Evolutionary conservation across 2,329 filamentous ascomycete species (phyloP).

Genomic region (Ophiostoma quercus): DNA sequence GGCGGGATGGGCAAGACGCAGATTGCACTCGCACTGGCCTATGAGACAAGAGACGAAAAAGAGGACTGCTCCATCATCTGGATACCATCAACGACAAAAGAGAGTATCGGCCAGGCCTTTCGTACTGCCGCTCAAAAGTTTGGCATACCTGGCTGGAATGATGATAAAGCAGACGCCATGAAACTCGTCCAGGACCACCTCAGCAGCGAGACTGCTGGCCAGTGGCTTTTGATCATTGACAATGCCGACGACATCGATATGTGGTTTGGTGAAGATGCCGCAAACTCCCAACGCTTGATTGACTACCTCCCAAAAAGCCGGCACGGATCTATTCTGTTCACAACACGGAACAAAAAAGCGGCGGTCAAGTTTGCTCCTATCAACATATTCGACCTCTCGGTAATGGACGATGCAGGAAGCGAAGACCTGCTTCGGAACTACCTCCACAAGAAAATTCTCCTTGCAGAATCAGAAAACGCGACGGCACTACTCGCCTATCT

Average conservation of each 20-base stretch:
- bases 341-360: background rate
- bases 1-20: conserved; percentile 5
- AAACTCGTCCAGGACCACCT: background rate
- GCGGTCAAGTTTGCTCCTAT: background rate
- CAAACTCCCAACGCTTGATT: background rate
- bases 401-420: background rate
- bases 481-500: background rate
- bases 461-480: background rate
- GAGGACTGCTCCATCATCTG: background rate
- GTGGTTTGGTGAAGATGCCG: background rate
- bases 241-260: conserved; percentile 2
- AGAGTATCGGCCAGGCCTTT: background rate
- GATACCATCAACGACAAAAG: background rate
- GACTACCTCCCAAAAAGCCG: background rate
- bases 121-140: background rate
- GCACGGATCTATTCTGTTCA: background rate
- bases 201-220: background rate
- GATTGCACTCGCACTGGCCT: background rate
- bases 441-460: background rate
- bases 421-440: background rate
- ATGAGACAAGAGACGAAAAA: background rate
- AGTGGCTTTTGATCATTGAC: background rate
- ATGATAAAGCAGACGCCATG: background rate
- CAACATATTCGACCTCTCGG: background rate
- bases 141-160: background rate